These are phyloP conservation scores for Aspergillus transmontanensis DNA, from an alignment of 2,329 filamentous ascomycete genomes.

Conservation along the genomic window DNA sequence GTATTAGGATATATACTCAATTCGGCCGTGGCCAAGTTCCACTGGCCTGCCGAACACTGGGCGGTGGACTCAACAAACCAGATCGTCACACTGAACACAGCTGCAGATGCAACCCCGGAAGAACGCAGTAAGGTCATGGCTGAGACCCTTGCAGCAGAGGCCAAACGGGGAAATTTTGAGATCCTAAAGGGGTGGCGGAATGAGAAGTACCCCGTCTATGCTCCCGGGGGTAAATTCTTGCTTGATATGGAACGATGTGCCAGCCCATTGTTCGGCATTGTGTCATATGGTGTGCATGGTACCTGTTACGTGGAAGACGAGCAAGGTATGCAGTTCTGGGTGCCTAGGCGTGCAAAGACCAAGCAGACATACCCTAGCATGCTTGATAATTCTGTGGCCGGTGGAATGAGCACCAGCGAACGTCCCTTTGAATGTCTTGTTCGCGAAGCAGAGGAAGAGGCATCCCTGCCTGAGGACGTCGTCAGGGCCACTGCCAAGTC, in stretches of 20 bases:
- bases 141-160: conserved; percentile 67
- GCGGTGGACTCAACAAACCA: conserved; percentile 60
- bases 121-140: conserved; percentile 63
- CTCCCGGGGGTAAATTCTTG: conserved; percentile 58
- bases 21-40: conserved; percentile 45
- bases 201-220: conserved; percentile 79
- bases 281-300: conserved; percentile 81
- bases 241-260: conserved; percentile 79
- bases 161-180: conserved; percentile 69
- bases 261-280: conserved; percentile 71
- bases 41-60: conserved; percentile 60
- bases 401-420: conserved; percentile 80
- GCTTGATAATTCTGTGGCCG: conserved; percentile 92
- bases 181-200: conserved; percentile 78
- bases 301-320: conserved; percentile 66
- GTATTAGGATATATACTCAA: conserved; percentile 63
- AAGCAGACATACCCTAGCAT: conserved; percentile 92
- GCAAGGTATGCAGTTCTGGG: conserved; percentile 75
- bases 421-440: conserved; percentile 78
- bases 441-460: conserved; percentile 87
- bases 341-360: conserved; percentile 71
- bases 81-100: conserved; percentile 63
- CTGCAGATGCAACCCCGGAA: conserved; percentile 59
- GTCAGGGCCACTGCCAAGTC: conserved; percentile 63
- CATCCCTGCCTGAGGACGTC: conserved; percentile 70